Base-by-base conservation (phyloP, 1,284 basidiomycete species). In the Naganishia sp. region DNA sequence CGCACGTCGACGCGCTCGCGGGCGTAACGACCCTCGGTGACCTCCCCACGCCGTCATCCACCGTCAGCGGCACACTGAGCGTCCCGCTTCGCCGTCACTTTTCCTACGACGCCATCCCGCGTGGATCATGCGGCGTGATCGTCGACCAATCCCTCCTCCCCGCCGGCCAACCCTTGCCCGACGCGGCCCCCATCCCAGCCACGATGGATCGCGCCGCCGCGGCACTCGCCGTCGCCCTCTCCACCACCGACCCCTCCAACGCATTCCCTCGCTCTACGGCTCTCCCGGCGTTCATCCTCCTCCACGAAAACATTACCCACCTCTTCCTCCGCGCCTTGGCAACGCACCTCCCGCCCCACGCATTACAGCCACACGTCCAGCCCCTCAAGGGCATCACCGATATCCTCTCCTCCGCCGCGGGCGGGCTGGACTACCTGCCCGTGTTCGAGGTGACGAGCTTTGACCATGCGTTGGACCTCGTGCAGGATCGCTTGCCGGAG, bases 401-500 rank as follows among this genome's bases (percentile, higher is more conserved):
- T 46, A 45, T 60, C 13, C 39, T 66, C 6, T 56, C 53, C 45
- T 52, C 45, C 1, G 31, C 56, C 23, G 43, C 55, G 56, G 54
- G 23, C n/a, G 57, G 57, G 13, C 57, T 60, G 10, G 55, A 55
- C n/a, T 61, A 61, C 46, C 51, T 61, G 25, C 67, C 62, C 2
- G 21, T 68, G 6, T 69, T 66, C 45, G 25, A 43, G 35, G 68
- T 69, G 17, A 57, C 55, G 18, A 63, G 52, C 21, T 47, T 66
- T 21, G 68, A 69, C 35, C 46, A 46, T 23, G 68, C 68, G 6
- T 13, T 69, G 15, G 68, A 69, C 39, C 60, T 66, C 39, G 56
- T 63, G 2, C 47, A 52, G 25, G 63, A 68, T 46, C 58, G 47
- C 42, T 18, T 60, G 31, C 49, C 62, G 18, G 41, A 51, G 21